Conservation (phyloP, 495 filamentous ascomycete species). For the Trichoderma asperelloides region DNA sequence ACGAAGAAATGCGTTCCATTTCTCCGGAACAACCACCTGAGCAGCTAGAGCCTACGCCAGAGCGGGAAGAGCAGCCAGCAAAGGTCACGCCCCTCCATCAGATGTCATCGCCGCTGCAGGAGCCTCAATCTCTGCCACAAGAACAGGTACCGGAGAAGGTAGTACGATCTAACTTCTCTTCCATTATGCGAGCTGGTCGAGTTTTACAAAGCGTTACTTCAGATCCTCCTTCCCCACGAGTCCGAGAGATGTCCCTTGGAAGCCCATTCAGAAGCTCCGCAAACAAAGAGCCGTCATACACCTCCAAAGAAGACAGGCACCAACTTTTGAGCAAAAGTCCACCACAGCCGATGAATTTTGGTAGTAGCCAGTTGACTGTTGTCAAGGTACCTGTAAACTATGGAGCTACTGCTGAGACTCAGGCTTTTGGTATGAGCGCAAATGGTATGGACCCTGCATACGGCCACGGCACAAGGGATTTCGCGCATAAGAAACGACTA, state of each 20-base stretch:
- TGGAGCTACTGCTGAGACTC: background rate
- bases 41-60: constrained; percentile 11
- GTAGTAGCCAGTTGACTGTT: background rate
- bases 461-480: background rate
- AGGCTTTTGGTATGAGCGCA: background rate
- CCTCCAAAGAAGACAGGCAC: constrained; percentile 17
- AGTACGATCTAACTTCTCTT: constrained; percentile 36
- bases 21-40: constrained; percentile 26
- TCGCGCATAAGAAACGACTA: background rate
- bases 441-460: background rate
- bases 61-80: background rate
- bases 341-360: background rate
- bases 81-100: constrained; percentile 8
- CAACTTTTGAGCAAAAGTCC: background rate
- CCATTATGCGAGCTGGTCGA: constrained; percentile 42
- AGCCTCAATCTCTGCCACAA: background rate
- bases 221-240: constrained; percentile 40
- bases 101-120: constrained; percentile 9
- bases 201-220: constrained; percentile 43
- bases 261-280: constrained; percentile 44
- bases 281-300: constrained; percentile 11
- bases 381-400: background rate
- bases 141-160: constrained; percentile 13
- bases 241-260: constrained; percentile 33
- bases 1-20: constrained; percentile 7